Conservation (phyloP, 148 eudicot genomes). For the Persicaria maculosa region DNA sequence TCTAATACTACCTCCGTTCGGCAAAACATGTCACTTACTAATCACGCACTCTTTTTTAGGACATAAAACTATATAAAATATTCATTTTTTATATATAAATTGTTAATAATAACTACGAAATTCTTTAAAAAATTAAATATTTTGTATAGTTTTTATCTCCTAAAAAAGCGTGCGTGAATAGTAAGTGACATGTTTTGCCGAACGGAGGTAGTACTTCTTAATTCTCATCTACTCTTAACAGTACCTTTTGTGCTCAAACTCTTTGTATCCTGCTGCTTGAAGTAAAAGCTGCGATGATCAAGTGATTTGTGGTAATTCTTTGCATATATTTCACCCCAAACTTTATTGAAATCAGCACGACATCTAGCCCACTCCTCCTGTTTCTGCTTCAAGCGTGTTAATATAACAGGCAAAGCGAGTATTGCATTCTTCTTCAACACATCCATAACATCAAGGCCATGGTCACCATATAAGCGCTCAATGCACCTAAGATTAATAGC, state of each 20-base stretch:
- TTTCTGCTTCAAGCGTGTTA: slow-evolving; percentile 92
- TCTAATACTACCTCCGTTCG: neutral
- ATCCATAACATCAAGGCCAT: slow-evolving; percentile 92
- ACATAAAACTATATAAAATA: too few species aligned
- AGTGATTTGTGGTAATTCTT: slow-evolving; percentile 93
- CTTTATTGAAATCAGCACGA: slow-evolving; percentile 81
- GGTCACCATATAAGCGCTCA: slow-evolving; percentile 89
- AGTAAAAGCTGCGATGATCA: slow-evolving; percentile 93
- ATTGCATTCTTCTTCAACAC: slow-evolving; percentile 65
- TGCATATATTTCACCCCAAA: slow-evolving; percentile 84
- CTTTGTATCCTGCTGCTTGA: slow-evolving; percentile 90
- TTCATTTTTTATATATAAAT: too few species aligned
- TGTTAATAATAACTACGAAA: too few species aligned
- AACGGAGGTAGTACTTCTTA: neutral
- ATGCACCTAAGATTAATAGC: slow-evolving; percentile 83
- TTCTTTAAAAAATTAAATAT: too few species aligned
- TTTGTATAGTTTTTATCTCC: too few species aligned
- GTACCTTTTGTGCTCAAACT: slow-evolving; percentile 92
- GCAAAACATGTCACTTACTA: too few species aligned
- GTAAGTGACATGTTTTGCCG: too few species aligned
- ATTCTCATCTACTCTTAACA: slow-evolving; percentile 5
- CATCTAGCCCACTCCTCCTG: slow-evolving; percentile 92
- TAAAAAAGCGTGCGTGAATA: too few species aligned
- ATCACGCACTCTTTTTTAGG: too few species aligned
- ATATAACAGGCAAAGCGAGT: slow-evolving; percentile 75